Evolutionary conservation across 2,329 filamentous ascomycete species (phyloP).

Genomic region (Diaporthe longicolla): DNA sequence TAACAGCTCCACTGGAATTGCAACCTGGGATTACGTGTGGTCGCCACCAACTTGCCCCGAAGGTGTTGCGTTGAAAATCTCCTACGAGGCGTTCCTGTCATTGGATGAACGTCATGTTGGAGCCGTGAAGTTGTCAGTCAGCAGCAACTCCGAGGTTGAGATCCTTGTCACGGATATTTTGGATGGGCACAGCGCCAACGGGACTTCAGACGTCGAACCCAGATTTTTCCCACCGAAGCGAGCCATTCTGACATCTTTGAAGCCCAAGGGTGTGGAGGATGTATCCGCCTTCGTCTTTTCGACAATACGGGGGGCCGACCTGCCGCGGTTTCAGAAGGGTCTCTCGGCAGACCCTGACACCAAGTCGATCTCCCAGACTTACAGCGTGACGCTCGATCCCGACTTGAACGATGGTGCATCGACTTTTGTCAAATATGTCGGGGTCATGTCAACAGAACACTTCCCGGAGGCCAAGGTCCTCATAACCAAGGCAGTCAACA

Average conservation of each 20-base stretch:
- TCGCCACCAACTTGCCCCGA: not conserved
- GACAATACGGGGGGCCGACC: constrained; percentile 5
- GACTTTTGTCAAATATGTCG: not conserved
- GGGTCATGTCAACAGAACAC: not conserved
- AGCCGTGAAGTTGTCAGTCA: not conserved
- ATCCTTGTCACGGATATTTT: not conserved
- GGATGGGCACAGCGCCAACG: constrained; percentile 2
- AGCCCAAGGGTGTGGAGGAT: not conserved
- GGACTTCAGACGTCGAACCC: not conserved
- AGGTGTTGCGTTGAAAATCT: not conserved
- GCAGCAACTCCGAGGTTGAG: not conserved
- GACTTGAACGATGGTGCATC: not conserved
- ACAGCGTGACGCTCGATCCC: not conserved
- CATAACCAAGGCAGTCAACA: not conserved
- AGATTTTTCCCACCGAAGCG: not conserved
- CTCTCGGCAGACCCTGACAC: constrained; percentile 19
- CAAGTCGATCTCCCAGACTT: constrained; percentile 7
- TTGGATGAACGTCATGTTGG: constrained; percentile 1
- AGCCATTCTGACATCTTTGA: constrained; percentile 3
- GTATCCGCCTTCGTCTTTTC: not conserved
- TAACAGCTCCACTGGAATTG: not conserved
- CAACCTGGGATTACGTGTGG: not conserved
- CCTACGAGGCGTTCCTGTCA: not conserved
- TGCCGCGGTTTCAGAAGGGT: not conserved
- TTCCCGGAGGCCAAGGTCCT: not conserved